phyloP scores from a whole-genome alignment of 169 alveolate species.

The Plasmodium knowlesi region DNA sequence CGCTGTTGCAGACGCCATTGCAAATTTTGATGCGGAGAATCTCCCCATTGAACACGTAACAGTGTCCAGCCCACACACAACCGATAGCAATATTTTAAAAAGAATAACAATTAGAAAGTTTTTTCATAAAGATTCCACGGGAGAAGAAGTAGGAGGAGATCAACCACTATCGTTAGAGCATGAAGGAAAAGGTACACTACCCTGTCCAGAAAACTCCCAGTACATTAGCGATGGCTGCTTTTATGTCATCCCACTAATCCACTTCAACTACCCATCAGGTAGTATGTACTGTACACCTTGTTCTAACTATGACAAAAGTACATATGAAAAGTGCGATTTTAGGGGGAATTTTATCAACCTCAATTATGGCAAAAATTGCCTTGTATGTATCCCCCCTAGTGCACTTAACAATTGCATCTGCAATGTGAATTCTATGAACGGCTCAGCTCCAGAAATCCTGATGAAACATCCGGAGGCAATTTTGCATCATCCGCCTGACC shows the following conservation, averaged over 20 bases:
- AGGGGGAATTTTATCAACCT: conserved; percentile 24
- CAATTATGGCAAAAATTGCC: conserved; percentile 28
- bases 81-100: conserved; percentile 1
- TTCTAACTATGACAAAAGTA: conserved; percentile 23
- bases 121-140: background rate
- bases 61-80: conserved; percentile 10
- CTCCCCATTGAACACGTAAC: background rate
- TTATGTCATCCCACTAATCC: conserved; percentile 36
- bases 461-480: background rate
- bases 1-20: background rate
- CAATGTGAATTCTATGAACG: background rate
- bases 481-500: background rate
- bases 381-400: conserved; percentile 27
- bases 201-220: conserved; percentile 12
- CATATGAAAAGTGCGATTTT: background rate
- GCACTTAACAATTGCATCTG: conserved; percentile 19
- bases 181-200: background rate
- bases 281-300: conserved; percentile 44
- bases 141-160: background rate
- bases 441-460: background rate
- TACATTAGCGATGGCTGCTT: background rate
- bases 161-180: background rate
- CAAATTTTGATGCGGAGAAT: background rate
- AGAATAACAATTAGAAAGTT: conserved; percentile 29
- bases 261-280: conserved; percentile 32